Conservation (phyloP, 306 rosid species). For the Glycyrrhiza uralensis region DNA sequence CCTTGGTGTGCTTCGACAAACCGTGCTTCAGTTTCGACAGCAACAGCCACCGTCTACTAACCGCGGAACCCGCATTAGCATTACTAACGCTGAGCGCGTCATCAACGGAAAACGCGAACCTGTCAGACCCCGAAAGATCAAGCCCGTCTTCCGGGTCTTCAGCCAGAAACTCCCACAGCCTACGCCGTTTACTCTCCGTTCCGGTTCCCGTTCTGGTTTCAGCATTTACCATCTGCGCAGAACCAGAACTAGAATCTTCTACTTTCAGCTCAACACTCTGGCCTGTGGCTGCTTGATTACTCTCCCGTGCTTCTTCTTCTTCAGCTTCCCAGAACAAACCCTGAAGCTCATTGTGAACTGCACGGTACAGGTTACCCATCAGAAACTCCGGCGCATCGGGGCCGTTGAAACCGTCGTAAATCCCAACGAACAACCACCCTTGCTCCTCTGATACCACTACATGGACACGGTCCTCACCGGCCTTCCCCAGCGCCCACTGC, state of each 20-base stretch:
- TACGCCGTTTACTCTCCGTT: conserved; percentile 60
- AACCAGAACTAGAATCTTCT: conserved; percentile 22
- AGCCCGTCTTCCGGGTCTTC: conserved; percentile 83
- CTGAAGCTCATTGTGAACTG: conserved; percentile 77
- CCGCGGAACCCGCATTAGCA: conserved; percentile 74
- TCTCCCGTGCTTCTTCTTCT: conserved; percentile 27
- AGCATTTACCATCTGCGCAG: conserved; percentile 41
- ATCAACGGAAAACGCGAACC: conserved; percentile 90
- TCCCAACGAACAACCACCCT: conserved; percentile 90
- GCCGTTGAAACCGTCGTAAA: conserved; percentile 89
- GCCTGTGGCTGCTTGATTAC: conserved; percentile 14
- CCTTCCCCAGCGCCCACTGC: conserved; percentile 93
- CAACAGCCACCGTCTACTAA: conserved; percentile 70
- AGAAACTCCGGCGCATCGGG: conserved; percentile 91
- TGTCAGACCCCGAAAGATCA: conserved; percentile 90
- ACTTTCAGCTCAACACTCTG: conserved; percentile 17
- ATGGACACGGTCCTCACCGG: conserved; percentile 93
- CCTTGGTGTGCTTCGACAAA: conserved; percentile 74
- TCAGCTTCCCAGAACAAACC: conserved; percentile 84
- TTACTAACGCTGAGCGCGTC: conserved; percentile 79
- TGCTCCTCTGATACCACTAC: conserved; percentile 91
- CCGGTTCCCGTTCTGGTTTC: neutral
- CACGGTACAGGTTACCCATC: conserved; percentile 81
- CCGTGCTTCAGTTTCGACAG: conserved; percentile 77
- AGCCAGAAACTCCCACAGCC: conserved; percentile 73